Percentiles rank a stretch among this genome's conserved stretches.
Conservation (phyloP, 2,329 filamentous ascomycete species). For the Alternaria tenuissima region DNA sequence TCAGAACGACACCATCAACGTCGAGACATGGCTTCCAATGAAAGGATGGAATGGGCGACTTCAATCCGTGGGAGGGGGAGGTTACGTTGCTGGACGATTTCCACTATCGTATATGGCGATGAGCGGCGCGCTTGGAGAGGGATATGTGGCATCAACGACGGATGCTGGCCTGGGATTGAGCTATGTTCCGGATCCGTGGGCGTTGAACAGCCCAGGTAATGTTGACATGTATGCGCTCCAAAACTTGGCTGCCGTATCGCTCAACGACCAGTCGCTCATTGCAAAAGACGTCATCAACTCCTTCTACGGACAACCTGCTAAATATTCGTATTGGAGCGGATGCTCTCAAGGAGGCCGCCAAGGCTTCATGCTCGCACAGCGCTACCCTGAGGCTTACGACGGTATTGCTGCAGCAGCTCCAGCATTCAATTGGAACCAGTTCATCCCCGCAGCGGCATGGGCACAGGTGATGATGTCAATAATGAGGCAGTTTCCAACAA, state of each 20-base stretch:
- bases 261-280: constrained; percentile 43
- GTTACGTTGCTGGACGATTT: constrained; percentile 37
- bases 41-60: constrained; percentile 46
- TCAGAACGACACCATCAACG: constrained; percentile 32
- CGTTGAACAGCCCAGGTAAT: not conserved
- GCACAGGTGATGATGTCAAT: constrained; percentile 42
- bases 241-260: not conserved
- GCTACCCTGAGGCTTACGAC: constrained; percentile 43
- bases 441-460: constrained; percentile 35
- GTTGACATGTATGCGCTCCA: not conserved
- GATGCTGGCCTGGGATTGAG: too few species aligned
- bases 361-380: constrained; percentile 46
- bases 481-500: constrained; percentile 26
- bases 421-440: constrained; percentile 33
- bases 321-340: constrained; percentile 39
- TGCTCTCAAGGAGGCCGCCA: constrained; percentile 49
- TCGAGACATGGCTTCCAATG: constrained; percentile 43
- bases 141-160: constrained; percentile 36
- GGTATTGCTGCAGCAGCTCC: constrained; percentile 49
- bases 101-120: constrained; percentile 34
- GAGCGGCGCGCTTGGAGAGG: too few species aligned
- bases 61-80: constrained; percentile 44
- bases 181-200: not conserved
- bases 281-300: constrained; percentile 46
- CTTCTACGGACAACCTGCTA: constrained; percentile 47